Conservation (phyloP, 164 flowering plant genomes). For the Kalanchoe fedtschenkoi region DNA sequence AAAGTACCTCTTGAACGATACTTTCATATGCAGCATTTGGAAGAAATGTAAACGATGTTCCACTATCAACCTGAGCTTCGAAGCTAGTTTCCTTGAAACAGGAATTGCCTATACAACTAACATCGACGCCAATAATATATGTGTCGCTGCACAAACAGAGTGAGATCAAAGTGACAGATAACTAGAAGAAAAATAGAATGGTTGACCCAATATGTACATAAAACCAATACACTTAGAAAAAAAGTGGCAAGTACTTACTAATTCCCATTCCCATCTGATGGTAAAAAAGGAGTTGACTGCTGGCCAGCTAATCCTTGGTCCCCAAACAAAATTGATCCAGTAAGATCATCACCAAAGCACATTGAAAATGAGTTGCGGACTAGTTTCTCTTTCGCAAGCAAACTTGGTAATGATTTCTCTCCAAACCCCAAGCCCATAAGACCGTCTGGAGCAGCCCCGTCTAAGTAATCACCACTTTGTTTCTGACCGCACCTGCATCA, state of each 20-base stretch:
- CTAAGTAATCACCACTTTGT: constrained; percentile 84
- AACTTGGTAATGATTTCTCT: constrained; percentile 74
- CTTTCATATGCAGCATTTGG: constrained; percentile 46
- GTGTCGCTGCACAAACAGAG: constrained; percentile 35
- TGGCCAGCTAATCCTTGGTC: constrained; percentile 62
- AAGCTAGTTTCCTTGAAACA: constrained; percentile 56
- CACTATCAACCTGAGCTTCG: constrained; percentile 67
- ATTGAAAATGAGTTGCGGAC: constrained; percentile 70
- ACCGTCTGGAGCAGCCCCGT: constrained; percentile 95
- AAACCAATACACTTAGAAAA: background rate
- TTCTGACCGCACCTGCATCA: constrained; percentile 75
- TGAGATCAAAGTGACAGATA: background rate
- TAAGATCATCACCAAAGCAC: constrained; percentile 71
- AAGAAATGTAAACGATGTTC: constrained; percentile 79
- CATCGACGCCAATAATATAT: constrained; percentile 65
- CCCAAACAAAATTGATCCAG: constrained; percentile 87
- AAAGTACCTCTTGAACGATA: constrained; percentile 51
- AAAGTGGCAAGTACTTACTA: constrained; percentile 29
- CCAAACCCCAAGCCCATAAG: constrained; percentile 88
- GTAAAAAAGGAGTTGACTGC: constrained; percentile 56
- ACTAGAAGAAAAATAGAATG: background rate
- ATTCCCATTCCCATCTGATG: constrained; percentile 55
- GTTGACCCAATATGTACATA: background rate
- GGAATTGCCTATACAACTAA: constrained; percentile 50
- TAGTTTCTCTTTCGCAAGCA: constrained; percentile 68